Conservation (phyloP, 441 rosid species). For the Iberis amara region DNA sequence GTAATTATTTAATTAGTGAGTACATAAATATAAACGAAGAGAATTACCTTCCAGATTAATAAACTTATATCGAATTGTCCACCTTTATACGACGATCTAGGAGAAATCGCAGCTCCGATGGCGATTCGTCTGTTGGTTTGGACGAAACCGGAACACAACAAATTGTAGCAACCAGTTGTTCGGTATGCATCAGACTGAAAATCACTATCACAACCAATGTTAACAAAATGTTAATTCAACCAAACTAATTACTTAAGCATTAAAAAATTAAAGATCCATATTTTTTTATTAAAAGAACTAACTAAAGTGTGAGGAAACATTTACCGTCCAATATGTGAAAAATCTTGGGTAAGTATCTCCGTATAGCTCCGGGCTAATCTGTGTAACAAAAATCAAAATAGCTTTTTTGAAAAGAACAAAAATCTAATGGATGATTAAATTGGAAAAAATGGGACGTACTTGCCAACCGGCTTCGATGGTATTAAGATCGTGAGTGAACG, state of each 20-base stretch:
- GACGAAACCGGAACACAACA: conserved; percentile 87
- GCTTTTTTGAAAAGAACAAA: background rate
- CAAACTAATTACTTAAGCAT: background rate
- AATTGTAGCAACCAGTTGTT: conserved; percentile 91
- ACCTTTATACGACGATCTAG: conserved; percentile 70
- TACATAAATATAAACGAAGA: background rate
- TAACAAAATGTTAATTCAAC: conserved; percentile 21
- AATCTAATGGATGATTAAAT: background rate
- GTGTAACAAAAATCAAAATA: conserved; percentile 8
- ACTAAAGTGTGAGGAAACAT: background rate
- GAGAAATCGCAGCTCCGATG: conserved; percentile 94
- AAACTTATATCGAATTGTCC: conserved; percentile 94
- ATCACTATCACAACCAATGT: conserved; percentile 21
- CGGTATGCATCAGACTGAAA: conserved; percentile 72
- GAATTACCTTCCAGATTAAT: conserved; percentile 77
- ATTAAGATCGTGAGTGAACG: conserved; percentile 84
- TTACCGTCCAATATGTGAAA: conserved; percentile 38
- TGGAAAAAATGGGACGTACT: conserved; percentile 30
- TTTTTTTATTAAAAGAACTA: too few relatives aligned
- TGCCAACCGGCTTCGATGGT: conserved; percentile 99
- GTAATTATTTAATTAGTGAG: background rate
- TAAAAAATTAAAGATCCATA: too few relatives aligned
- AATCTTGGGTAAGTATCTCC: conserved; percentile 34
- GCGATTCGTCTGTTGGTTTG: conserved; percentile 81
- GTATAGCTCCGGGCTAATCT: conserved; percentile 35